These are phyloP conservation scores for Collybiopsis confluens DNA, from an alignment of 768 basidiomycete genomes.

Conservation along the genomic window DNA sequence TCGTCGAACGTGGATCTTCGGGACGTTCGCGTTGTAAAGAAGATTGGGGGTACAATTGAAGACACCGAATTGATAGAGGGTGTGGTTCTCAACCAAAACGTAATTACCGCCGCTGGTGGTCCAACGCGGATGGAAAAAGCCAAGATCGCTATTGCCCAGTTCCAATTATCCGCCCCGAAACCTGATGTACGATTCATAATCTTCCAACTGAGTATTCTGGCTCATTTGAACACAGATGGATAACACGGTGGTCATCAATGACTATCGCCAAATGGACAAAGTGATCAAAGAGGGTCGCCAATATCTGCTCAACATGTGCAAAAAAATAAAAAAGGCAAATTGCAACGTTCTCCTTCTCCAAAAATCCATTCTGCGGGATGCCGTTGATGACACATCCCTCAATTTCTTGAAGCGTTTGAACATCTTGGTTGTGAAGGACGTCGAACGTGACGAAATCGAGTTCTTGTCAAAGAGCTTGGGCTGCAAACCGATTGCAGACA, in stretches of 20 bases:
- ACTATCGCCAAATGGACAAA: conserved; percentile 99
- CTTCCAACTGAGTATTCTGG: not conserved
- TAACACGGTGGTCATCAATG: conserved; percentile 98
- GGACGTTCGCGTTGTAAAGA: conserved; percentile 95
- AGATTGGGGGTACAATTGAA: conserved; percentile 98
- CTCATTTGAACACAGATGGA: conserved; percentile 71
- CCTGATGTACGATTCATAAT: conserved; percentile 71
- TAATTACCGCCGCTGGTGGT: conserved; percentile 85
- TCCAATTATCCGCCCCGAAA: conserved; percentile 96
- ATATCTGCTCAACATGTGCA: conserved; percentile 96
- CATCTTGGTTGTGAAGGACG: conserved; percentile 94
- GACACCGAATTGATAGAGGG: conserved; percentile 97
- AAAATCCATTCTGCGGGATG: conserved; percentile 98
- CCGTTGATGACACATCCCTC: conserved; percentile 96
- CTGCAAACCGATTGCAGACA: conserved; percentile 95
- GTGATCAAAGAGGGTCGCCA: conserved; percentile 98
- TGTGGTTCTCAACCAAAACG: conserved; percentile 95
- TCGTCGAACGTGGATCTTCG: conserved; percentile 95
- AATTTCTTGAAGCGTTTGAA: conserved; percentile 96
- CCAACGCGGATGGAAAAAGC: conserved; percentile 96
- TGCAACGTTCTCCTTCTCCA: conserved; percentile 99
- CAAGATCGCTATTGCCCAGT: conserved; percentile 97
- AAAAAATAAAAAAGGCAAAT: conserved; percentile 99
- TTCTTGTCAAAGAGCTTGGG: conserved; percentile 94
- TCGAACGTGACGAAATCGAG: conserved; percentile 98